Conservation (phyloP, 129 eudicot genomes). For the Silybum marianum region DNA sequence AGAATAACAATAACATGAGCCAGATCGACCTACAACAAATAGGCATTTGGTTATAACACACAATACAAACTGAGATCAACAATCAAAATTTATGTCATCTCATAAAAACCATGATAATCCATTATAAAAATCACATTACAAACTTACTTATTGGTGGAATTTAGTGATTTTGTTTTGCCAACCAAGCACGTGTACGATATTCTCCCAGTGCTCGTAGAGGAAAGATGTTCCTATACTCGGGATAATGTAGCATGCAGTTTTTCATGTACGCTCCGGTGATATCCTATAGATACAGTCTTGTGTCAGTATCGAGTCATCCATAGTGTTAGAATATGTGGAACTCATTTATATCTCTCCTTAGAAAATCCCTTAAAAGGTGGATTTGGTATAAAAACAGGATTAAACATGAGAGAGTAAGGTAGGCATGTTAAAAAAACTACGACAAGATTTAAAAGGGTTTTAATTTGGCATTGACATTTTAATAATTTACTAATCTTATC, state of each 20-base stretch:
- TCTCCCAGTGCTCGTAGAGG: constrained; percentile 21
- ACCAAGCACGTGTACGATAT: constrained; percentile 4
- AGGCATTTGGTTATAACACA: not conserved
- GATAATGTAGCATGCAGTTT: constrained; percentile 22
- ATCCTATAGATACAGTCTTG: not conserved
- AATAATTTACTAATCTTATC: not conserved
- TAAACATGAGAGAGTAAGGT: not conserved
- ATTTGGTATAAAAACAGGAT: not conserved
- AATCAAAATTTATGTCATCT: not conserved
- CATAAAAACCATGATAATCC: not conserved
- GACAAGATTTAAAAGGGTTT: not conserved
- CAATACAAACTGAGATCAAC: not conserved
- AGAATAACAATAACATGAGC: not conserved
- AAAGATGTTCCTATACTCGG: constrained; percentile 11
- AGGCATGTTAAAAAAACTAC: not conserved
- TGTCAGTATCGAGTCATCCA: not conserved
- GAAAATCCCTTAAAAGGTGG: not conserved
- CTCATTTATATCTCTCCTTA: not conserved
- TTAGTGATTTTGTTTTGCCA: not conserved
- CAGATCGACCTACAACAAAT: not conserved
- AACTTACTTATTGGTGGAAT: not conserved
- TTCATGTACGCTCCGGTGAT: constrained; percentile 17
- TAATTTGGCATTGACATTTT: not conserved
- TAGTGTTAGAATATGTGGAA: not conserved
- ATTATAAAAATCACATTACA: not conserved